Evolutionary conservation across 176 grass and related monocot species (phyloP).

Genomic region (Eleusine coracana): DNA sequence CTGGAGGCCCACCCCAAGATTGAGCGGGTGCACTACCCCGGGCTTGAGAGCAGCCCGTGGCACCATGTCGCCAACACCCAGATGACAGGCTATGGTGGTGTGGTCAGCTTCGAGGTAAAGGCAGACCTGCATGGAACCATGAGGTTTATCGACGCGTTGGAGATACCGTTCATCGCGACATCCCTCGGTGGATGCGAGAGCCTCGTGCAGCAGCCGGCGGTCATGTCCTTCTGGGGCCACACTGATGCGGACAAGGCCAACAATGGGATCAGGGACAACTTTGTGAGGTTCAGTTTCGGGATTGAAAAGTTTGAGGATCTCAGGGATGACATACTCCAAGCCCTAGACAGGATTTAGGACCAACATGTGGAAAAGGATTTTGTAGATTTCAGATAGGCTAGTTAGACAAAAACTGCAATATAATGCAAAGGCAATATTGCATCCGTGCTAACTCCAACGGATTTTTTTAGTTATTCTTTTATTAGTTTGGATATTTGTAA

Average conservation of each 20-base stretch:
- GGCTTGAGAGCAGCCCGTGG: slow-evolving; percentile 56
- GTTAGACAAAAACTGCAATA: background rate
- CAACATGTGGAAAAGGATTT: too few species aligned
- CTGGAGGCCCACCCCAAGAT: slow-evolving; percentile 59
- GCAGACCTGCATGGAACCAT: slow-evolving; percentile 37
- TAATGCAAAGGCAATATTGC: too few species aligned
- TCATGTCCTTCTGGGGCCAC: slow-evolving; percentile 54
- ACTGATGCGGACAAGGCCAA: slow-evolving; percentile 43
- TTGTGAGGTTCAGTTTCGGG: slow-evolving; percentile 64
- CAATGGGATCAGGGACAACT: slow-evolving; percentile 55
- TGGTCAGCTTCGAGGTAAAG: too few species aligned
- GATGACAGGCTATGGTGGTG: too few species aligned
- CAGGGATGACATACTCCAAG: slow-evolving; percentile 57
- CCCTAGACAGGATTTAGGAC: slow-evolving; percentile 48
- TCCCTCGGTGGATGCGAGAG: slow-evolving; percentile 67
- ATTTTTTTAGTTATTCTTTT: background rate
- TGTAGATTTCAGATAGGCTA: background rate
- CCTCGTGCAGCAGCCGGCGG: slow-evolving; percentile 60
- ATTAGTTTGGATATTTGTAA: background rate
- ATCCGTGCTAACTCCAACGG: background rate
- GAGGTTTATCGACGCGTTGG: slow-evolving; percentile 55
- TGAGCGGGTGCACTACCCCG: slow-evolving; percentile 55
- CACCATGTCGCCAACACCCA: slow-evolving; percentile 25
- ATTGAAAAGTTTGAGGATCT: slow-evolving; percentile 67
- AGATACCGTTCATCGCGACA: slow-evolving; percentile 61